phyloP scores from a whole-genome alignment of 768 basidiomycete species.

The Tylopilus balloui region DNA sequence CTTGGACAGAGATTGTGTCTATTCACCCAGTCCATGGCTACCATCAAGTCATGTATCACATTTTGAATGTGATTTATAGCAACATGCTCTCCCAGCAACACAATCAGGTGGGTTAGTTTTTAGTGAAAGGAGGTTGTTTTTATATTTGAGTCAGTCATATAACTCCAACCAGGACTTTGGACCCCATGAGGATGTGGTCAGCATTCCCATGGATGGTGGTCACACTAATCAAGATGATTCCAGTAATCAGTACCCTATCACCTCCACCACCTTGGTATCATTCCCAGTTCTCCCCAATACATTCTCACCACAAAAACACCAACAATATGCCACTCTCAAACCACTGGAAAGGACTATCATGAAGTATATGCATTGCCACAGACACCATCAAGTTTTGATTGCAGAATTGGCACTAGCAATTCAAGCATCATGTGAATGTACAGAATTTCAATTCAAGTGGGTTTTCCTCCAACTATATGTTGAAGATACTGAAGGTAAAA shows the following conservation, averaged over 20 bases:
- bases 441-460: slow-evolving; percentile 20
- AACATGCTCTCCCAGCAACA: slow-evolving; percentile 7
- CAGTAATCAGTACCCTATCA: not conserved
- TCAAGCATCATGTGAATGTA: slow-evolving; percentile 11
- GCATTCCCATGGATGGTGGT: not conserved
- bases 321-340: slow-evolving; percentile 15
- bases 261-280: not conserved
- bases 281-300: slow-evolving; percentile 9
- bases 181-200: not conserved
- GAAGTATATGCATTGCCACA: slow-evolving; percentile 13
- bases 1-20: slow-evolving; percentile 8
- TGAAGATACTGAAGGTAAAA: not conserved
- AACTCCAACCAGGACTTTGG: not conserved
- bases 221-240: not conserved
- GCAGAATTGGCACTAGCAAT: slow-evolving; percentile 15
- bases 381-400: slow-evolving; percentile 1
- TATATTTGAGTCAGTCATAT: slow-evolving; percentile 5
- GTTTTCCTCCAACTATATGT: slow-evolving; percentile 1
- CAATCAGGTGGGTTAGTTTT: slow-evolving; percentile 7
- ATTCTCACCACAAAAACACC: slow-evolving; percentile 22
- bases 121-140: not conserved
- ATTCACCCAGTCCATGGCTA: slow-evolving; percentile 17
- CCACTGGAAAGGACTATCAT: slow-evolving; percentile 19
- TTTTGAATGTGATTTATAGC: slow-evolving; percentile 20
- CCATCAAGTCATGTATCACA: slow-evolving; percentile 27